Percentiles rank a stretch among this genome's conserved stretches.
phyloP scores from a whole-genome alignment of 176 grass and related monocot genomes.

The Chloris gayana region DNA sequence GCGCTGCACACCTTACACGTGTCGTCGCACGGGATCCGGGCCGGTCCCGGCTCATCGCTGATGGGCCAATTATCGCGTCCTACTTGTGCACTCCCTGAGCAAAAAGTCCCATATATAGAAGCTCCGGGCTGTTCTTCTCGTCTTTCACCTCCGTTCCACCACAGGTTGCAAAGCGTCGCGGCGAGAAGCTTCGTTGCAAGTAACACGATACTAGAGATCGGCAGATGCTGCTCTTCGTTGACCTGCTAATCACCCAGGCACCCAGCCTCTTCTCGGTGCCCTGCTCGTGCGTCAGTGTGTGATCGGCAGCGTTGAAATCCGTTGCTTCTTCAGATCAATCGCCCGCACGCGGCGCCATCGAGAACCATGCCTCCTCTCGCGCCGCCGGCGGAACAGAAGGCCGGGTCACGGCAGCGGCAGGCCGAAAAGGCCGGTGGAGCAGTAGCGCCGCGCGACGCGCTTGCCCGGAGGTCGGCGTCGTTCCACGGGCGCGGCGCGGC shows the following conservation, averaged over 20 bases:
- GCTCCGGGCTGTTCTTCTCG: not conserved
- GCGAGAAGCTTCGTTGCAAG: not conserved
- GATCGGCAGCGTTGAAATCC: not conserved
- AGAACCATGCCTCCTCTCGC: constrained; percentile 34
- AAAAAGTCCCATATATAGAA: not conserved
- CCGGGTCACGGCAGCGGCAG: not conserved
- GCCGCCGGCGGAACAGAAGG: constrained; percentile 22
- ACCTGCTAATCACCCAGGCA: not conserved
- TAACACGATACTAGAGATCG: not conserved
- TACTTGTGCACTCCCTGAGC: not conserved
- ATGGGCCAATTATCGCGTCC: not conserved
- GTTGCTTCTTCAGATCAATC: not conserved
- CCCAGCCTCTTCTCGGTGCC: not conserved
- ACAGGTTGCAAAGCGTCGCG: not conserved
- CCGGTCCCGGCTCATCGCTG: not conserved
- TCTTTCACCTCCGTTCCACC: not conserved
- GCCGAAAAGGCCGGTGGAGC: not conserved
- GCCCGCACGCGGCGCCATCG: not conserved
- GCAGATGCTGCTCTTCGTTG: not conserved
- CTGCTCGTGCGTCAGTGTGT: not conserved
- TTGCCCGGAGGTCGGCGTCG: constrained; percentile 43
- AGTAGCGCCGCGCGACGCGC: not conserved
- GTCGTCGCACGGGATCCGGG: not conserved
- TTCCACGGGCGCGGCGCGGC: constrained; percentile 46
- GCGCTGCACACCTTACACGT: not conserved